Base-by-base conservation (phyloP, 2,329 filamentous ascomycete species). In the Septoria petroselini region DNA sequence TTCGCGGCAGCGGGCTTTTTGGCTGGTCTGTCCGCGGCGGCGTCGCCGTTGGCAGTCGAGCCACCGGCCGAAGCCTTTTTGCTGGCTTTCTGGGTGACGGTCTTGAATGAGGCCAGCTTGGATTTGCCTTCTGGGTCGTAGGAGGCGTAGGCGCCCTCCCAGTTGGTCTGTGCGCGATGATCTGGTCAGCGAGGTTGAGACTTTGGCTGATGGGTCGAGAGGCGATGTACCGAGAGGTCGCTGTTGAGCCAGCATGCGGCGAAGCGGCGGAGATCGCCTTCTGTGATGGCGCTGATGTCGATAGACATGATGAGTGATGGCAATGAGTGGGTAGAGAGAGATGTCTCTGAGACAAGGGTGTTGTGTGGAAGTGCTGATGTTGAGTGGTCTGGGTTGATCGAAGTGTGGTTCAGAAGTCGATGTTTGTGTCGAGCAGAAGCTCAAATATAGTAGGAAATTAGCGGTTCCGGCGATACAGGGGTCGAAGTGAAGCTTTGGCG, bases 91-190 rank as follows among this genome's bases (percentile, higher is more conserved):
- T 30, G 17, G 3, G 54, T 53, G 14, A 59, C 50, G 18, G 52
- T 57, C 44, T 55, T 55, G 57, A 59, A 59, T 7, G 52, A 55
- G 9, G 47, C 52, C 30, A 52, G n/a, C 42, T 59, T 41, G n/a
- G 31, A n/a, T 23, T 59, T 54, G n/a, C 46, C 41, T 15, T 55
- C 49, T 1, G 54, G 50, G 35, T 59, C 52, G 50, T 50, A 57
- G 12, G 27, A 11, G 2, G 35, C 21, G 29, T 42, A 3, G 7
- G 57, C 52, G 25, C 23, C 49, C 2, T 50, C 52, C 57, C 57
- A 59, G 47, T 57, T 37, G 40, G 46, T 50, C 55, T 55, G 30
- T 9, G 4, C 12, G 30, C 17, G 7, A 21, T 7, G 18, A 35
- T 44, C n/a, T n/a, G 15, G 33, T 46, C 9, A 34, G 30, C 4